Conservation (phyloP, 1,139 yeast genomes). For the Saccharomyces pastorianus region DNA sequence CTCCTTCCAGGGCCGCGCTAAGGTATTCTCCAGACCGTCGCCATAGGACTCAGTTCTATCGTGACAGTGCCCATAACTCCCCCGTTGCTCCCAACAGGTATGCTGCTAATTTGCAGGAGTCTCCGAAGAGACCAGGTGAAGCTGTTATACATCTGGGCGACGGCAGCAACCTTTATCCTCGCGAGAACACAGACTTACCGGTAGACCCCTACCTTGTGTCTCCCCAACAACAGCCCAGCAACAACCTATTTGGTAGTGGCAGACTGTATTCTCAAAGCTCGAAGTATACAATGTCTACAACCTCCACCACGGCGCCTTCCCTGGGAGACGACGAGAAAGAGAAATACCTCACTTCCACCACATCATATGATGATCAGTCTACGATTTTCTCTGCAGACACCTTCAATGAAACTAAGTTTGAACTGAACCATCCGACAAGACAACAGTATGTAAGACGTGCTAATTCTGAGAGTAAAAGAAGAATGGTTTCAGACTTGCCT, state of each 20-base stretch:
- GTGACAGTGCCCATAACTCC: constrained; percentile 28
- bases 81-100: constrained; percentile 30
- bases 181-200: neutral
- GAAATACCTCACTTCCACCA: constrained; percentile 19
- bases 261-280: constrained; percentile 18
- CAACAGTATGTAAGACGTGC: constrained; percentile 42
- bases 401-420: constrained; percentile 30
- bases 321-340: constrained; percentile 17
- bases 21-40: constrained; percentile 33
- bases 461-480: constrained; percentile 48
- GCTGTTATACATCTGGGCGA: constrained; percentile 42
- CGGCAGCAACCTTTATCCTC: constrained; percentile 13
- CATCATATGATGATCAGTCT: constrained; percentile 25
- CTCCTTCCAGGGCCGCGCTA: constrained; percentile 41
- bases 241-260: constrained; percentile 11
- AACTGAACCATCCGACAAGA: constrained; percentile 42
- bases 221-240: constrained; percentile 5
- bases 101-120: constrained; percentile 52
- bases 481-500: constrained; percentile 48
- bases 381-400: constrained; percentile 34
- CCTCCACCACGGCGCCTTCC: constrained; percentile 23
- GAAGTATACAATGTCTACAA: constrained; percentile 19
- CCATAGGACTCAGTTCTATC: constrained; percentile 24
- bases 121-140: constrained; percentile 53
- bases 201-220: constrained; percentile 1